Evolutionary conservation across 768 basidiomycete species (phyloP), one percentile per base, ranked within the genome.

Genomic region (Hypholoma fasciculare): DNA sequence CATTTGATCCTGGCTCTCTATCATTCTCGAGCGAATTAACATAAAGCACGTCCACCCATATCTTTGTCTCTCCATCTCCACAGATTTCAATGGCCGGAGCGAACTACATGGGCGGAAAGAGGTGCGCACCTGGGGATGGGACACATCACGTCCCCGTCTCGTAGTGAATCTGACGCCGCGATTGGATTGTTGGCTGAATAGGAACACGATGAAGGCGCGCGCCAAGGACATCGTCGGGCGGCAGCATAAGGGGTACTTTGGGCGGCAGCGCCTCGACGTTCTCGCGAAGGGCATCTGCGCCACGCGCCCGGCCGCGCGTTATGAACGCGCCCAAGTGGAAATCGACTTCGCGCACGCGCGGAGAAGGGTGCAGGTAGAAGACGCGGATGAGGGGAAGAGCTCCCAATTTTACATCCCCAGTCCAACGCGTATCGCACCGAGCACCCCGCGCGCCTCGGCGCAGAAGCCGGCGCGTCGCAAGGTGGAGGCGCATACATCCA

Each of bases 31-130:
- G n/a, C n/a, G n/a, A n/a, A n/a, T n/a, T n/a, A n/a, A n/a, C n/a
- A 2, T 34, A 46, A 13, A n/a, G 16, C 44, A 46, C 16, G 16
- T 23, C 23, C 42, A 14, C 11, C 11, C 51, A 16, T 17, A 37
- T 9, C 3, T 26, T 13, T 7, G 14, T 39, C 38, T 37, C 6
- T 49, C 30, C 11, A 26, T 37, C 42, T 38, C 39, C 26, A 9
- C 34, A 19, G 17, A 17, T 27, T 17, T 34, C 6, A 52, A 87
- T 88, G 87, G 72, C 73, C 19, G 88, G 88, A 6, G 88, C 87
- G 30, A 90, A 90, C 63, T 90, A 89, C 60, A 89, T 88, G 87
- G 88, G 88, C 20, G 88, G 88, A 12, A 87, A 82, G 73, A 78
- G 85, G 88, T 86, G 49, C 37, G 70, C 17, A 52, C 26, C 8